Conservation (phyloP, 768 basidiomycete species). For the Cystofilobasidium macerans region DNA sequence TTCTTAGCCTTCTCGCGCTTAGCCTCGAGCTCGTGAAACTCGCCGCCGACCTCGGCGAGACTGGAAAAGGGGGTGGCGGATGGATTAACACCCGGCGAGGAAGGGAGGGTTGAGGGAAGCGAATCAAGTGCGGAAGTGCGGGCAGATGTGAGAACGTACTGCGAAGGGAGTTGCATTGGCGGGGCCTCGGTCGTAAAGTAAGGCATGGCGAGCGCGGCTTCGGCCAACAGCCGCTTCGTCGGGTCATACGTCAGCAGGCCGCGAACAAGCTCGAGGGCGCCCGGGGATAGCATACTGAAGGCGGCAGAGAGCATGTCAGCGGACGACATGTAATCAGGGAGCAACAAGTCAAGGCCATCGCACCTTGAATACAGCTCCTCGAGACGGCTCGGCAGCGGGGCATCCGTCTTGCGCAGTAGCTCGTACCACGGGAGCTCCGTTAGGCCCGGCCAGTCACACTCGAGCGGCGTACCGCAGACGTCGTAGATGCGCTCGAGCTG, state of each 20-base stretch:
- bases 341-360: slow-evolving; percentile 23
- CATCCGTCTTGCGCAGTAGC: slow-evolving; percentile 69
- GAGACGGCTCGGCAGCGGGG: slow-evolving; percentile 55
- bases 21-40: slow-evolving; percentile 96
- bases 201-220: slow-evolving; percentile 63
- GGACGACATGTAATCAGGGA: not conserved
- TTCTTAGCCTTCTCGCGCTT: slow-evolving; percentile 59
- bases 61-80: too few species aligned
- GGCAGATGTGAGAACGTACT: slow-evolving; percentile 47
- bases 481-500: slow-evolving; percentile 89
- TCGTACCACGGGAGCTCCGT: slow-evolving; percentile 92
- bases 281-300: slow-evolving; percentile 70
- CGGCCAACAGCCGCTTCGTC: slow-evolving; percentile 57
- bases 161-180: slow-evolving; percentile 56
- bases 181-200: slow-evolving; percentile 82
- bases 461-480: slow-evolving; percentile 73
- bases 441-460: slow-evolving; percentile 70
- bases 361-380: slow-evolving; percentile 77
- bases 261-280: slow-evolving; percentile 78
- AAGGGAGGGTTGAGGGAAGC: not conserved
- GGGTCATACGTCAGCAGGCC: slow-evolving; percentile 73
- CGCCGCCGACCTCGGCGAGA: slow-evolving; percentile 69
- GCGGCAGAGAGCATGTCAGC: not conserved
- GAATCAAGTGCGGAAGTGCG: not conserved
- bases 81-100: too few species aligned